Base-by-base conservation (phyloP, 768 basidiomycete genomes). In the Auricularia sp. region DNA sequence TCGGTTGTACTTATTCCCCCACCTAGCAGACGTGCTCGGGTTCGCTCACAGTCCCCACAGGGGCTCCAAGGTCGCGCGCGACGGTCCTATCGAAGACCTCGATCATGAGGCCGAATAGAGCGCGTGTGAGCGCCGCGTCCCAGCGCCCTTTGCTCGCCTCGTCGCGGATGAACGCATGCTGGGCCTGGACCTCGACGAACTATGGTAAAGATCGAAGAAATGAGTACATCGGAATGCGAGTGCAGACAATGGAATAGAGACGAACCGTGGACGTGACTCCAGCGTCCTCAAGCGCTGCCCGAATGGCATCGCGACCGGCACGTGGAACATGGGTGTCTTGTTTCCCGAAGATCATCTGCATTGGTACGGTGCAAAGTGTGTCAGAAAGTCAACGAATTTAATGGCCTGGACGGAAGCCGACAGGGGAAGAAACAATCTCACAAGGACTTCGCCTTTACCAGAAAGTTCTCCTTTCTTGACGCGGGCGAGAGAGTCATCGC, bases 301-400 rank as follows among this genome's bases (percentile, higher is more conserved):
- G 83, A 66, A 98, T 94, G 65, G 95, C 76, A 70, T 92, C 90
- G 33, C 96, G 80, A 3, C 95, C 96, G 21, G 78, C 83, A 42
- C 94, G 86, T 29, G 94, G 92, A 61, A 97, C 93, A 70, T 98
- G 94, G 0, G 94, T 97, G 74, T 98, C 94, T 88, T 95, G 92
- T 73, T 95, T 94, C 6, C 96, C 96, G 71, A 98, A 98, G 63
- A 98, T 93, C 89, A 97, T 89, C 84, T 94, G 66, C 45, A 67
- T 18, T 29, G 29, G 29, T 29, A 2, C 29, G 29, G 29, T 29
- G 29, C 29, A 29, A 29, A 29, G 29, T 29, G 29, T 29, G 29
- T 3, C 2, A 29, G 29, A 29, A 2, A 29, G 2, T 29, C 29
- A 29, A 29, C 29, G 29, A 29, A 29, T 29, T 29, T 29, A 29